Evolutionary conservation across 345 rosid species (phyloP), one percentile per base, ranked within the genome.

Genomic region (Sonneratia caseolaris): DNA sequence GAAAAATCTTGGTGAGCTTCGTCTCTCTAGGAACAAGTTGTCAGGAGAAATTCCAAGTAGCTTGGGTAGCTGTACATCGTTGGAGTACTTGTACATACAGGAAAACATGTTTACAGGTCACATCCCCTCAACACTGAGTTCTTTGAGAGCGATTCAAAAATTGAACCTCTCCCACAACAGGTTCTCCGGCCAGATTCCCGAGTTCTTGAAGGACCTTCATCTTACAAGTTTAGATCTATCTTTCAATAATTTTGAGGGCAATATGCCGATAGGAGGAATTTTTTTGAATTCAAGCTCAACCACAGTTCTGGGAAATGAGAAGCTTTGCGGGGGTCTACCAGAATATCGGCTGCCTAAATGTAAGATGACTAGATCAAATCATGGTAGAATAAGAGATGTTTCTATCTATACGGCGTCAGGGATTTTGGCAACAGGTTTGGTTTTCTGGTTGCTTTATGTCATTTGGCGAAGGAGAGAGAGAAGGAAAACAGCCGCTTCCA

Each of bases 201-300:
- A 19, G 5, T 68, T 48, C 48, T 10, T 76, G 3, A 71, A 62
- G 24, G 36, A n/a, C 43, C 57, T 76, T 16, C 38, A 40, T 4
- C 49, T 76, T 37, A 16, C 51, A 2, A 43, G 64, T 42, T 2
- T 80, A 37, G 69, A 76, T 21, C 42, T 80, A 27, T 74, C 80
- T 14, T 80, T 53, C 13, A 80, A 80, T 66, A 18, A 73, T 38
- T 74, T 80, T 0, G 64, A 71, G 45, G 82, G 80, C 10, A 53
- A 61, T 2, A 22, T 76, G 12, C 80, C 82, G 4, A 27, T 19
- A 0, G 40, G 51, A 71, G 80, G 82, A 37, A 24, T 80, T 37
- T 76, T 61, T 48, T 0, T 22, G 40, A 62, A 62, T 16, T 42
- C 68, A 15, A 62, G 74, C 48, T 35, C 36, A 37, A 18, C 40